A percentile compares a stretch with the other conserved stretches of the same genome.
phyloP scores from a whole-genome alignment of 345 rosid genomes.

The Euphorbia tirucalli region DNA sequence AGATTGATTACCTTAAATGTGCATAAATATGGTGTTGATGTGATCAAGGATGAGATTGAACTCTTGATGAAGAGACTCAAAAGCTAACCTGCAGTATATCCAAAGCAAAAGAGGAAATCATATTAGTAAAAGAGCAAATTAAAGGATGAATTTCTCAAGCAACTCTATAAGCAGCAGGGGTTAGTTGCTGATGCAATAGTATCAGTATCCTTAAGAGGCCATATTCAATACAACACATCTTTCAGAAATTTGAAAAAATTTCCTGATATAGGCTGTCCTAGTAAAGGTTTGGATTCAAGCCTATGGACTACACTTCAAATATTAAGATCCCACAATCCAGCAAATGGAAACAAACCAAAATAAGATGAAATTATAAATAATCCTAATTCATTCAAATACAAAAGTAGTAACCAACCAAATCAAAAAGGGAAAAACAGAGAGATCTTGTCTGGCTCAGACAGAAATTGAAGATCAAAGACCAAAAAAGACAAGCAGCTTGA shows the following conservation, averaged over 20 bases:
- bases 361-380: neutral
- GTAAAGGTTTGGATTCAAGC: constrained; percentile 6
- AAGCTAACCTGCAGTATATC: constrained; percentile 16
- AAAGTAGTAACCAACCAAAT: too few species aligned
- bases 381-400: neutral
- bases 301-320: constrained; percentile 3
- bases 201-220: too few species aligned
- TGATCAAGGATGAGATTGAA: too few species aligned
- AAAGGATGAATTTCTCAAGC: neutral
- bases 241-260: constrained; percentile 3
- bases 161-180: neutral
- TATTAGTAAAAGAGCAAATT: neutral
- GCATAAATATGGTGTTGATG: too few species aligned
- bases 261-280: neutral
- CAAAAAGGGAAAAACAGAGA: neutral
- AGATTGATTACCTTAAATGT: constrained; percentile 13
- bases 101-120: constrained; percentile 11
- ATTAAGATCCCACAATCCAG: constrained; percentile 2
- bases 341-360: constrained; percentile 8
- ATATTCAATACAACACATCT: neutral
- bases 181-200: neutral
- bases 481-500: neutral
- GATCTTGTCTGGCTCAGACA: constrained; percentile 2
- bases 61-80: too few species aligned
- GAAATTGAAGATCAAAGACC: constrained; percentile 12